Evolutionary conservation across 139 green algal genomes (phyloP).

Genomic region (Pleodorina starrii): DNA sequence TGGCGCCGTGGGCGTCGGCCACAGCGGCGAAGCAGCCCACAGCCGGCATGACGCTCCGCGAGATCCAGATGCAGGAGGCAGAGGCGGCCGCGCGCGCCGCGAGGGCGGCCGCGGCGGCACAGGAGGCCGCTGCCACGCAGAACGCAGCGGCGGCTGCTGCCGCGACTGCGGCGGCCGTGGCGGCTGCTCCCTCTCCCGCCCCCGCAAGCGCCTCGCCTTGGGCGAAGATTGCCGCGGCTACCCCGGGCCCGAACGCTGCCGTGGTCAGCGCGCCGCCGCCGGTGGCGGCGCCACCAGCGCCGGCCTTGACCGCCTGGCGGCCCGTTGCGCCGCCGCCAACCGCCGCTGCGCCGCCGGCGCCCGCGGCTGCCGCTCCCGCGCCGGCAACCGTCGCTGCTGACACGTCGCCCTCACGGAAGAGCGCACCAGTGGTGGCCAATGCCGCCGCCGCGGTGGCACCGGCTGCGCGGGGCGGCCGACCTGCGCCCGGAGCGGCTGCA

Average conservation of each 20-base stretch:
- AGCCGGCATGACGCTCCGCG: slow-evolving; percentile 72
- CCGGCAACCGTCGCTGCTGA: background rate
- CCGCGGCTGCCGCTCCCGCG: background rate
- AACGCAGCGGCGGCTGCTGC: slow-evolving; percentile 49
- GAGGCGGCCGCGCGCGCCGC: slow-evolving; percentile 55
- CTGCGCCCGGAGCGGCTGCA: too few relatives aligned
- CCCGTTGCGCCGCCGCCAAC: background rate
- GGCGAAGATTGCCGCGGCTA: slow-evolving; percentile 19
- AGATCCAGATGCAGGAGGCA: slow-evolving; percentile 89
- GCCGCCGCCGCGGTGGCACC: slow-evolving; percentile 14
- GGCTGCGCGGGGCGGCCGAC: slow-evolving; percentile 5
- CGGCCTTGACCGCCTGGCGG: background rate
- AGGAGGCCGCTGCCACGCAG: slow-evolving; percentile 24
- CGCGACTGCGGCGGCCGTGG: slow-evolving; percentile 44
- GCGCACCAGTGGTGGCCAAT: background rate
- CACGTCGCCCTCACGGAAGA: background rate
- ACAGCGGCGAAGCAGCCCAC: slow-evolving; percentile 51
- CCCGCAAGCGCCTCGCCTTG: background rate
- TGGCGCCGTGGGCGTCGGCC: slow-evolving; percentile 75
- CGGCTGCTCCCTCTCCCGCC: background rate
- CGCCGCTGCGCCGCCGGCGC: background rate
- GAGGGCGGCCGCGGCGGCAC: slow-evolving; percentile 16
- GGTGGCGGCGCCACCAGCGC: background rate
- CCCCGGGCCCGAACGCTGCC: background rate
- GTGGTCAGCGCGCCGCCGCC: background rate